These are phyloP conservation scores for Liriodendron chinense DNA, from an alignment of 164 flowering plant genomes.

Conservation along the genomic window DNA sequence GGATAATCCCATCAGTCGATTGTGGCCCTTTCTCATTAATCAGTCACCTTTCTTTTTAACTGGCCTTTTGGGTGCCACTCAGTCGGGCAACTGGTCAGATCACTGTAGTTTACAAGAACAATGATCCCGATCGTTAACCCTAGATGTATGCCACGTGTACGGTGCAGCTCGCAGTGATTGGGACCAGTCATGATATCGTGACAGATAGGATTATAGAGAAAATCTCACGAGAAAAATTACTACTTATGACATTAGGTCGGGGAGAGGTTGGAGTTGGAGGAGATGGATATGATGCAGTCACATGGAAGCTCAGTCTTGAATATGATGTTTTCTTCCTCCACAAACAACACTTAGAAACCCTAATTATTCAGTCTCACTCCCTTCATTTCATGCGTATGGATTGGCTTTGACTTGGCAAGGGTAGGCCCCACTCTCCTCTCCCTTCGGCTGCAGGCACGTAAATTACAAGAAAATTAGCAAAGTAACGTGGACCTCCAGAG, in stretches of 20 bases:
- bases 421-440: conserved; percentile 10
- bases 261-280: conserved; percentile 4
- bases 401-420: conserved; percentile 19
- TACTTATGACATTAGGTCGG: background rate
- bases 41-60: too few relatives aligned
- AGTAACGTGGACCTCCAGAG: background rate
- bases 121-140: too few relatives aligned
- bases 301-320: conserved; percentile 30
- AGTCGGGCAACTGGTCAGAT: too few relatives aligned
- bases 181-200: background rate
- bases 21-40: too few relatives aligned
- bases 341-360: conserved; percentile 39
- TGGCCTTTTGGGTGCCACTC: too few relatives aligned
- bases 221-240: background rate
- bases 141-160: too few relatives aligned
- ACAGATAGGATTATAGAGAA: background rate
- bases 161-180: background rate
- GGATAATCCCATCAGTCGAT: too few relatives aligned
- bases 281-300: conserved; percentile 19
- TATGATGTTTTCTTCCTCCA: conserved; percentile 42
- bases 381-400: conserved; percentile 20
- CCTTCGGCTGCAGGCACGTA: conserved; percentile 1
- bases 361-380: conserved; percentile 27
- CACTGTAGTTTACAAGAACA: too few relatives aligned
- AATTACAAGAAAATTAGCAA: background rate